Evolutionary conservation across 768 basidiomycete species (phyloP), one percentile per base, ranked within the genome.

Genomic region (Boletus coccyginus): DNA sequence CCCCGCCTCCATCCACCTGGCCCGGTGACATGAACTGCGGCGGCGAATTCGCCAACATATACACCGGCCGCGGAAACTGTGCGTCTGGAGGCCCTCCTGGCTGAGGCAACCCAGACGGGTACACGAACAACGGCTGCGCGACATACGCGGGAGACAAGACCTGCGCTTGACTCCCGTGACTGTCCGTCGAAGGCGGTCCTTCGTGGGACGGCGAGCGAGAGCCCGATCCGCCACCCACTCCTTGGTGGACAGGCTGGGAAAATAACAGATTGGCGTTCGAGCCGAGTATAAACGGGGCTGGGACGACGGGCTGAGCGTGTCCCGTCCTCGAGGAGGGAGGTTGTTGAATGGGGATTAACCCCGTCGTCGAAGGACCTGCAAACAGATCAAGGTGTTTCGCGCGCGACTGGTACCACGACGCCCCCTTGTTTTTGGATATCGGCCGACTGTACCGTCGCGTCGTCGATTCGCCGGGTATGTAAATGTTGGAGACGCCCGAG

Each of bases 151-250:
- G 21, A 2, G 21, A 21, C 21, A 21, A 21, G 21, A 21, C 21
- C 21, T 21, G 21, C 1, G 21, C 21, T 21, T 21, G 21, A 21
- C 21, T 21, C 21, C 21, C 21, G 21, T 21, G 21, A 21, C 21
- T 21, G 21, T 21, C 21, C 2, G 21, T 21, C 21, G 21, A 21
- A 1, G 21, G 21, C 21, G 21, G 21, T 21, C 70, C 67, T 6
- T 71, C 71, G n/a, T 64, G 63, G 2, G 71, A 68, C 2, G 71
- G 71, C 12, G 70, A 73, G 2, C 68, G 59, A 1, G 69, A 70
- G 3, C 65, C 52, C 5, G 57, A 49, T 0, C 63, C 61, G 5
- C 63, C 61, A 21, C 61, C 50, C 2, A 50, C 0, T 0, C 49
- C 62, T 6, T 36, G 16, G 1, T 56, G 66, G 17, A 38, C 9